Evolutionary conservation across 139 green algal species (phyloP).

Genomic region (Astrephomene gubernaculifera): DNA sequence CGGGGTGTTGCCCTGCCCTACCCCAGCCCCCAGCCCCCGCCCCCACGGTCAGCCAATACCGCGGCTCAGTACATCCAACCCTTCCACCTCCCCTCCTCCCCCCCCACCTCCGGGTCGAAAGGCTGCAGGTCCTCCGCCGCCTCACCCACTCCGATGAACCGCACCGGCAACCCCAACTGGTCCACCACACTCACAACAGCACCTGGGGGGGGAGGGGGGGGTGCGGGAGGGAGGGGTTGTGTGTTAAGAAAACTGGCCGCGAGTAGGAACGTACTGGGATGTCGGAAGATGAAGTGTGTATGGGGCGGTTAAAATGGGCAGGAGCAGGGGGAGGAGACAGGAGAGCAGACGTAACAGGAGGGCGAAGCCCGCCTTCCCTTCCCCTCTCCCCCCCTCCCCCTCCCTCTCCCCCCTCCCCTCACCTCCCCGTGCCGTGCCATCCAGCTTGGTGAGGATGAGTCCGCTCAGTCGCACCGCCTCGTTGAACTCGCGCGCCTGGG

Average conservation of each 20-base stretch:
- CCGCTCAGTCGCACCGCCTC: constrained; percentile 87
- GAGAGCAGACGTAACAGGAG: too few species aligned
- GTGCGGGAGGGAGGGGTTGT: background rate
- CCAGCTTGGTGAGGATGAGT: constrained; percentile 98
- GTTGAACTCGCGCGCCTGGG: constrained; percentile 91
- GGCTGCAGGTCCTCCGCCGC: constrained; percentile 94
- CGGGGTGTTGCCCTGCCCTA: background rate
- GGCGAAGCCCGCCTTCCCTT: background rate
- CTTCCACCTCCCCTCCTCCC: background rate
- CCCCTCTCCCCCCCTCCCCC: background rate
- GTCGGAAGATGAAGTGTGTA: too few species aligned
- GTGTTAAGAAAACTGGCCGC: too few species aligned
- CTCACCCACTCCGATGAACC: constrained; percentile 98
- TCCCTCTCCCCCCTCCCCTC: background rate
- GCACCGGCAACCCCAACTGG: constrained; percentile 94
- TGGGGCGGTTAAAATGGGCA: too few species aligned
- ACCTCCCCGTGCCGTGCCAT: constrained; percentile 92
- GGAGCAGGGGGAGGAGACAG: too few species aligned
- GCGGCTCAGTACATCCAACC: background rate
- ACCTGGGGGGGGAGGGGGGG: constrained; percentile 9
- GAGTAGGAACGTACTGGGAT: too few species aligned
- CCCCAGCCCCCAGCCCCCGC: background rate
- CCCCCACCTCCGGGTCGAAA: constrained; percentile 81
- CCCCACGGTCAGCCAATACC: too few species aligned
- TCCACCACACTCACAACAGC: constrained; percentile 90